Percentiles rank a stretch among this genome's conserved stretches.
Conservation (phyloP, 129 eudicot genomes). For the Helichrysum umbraculigerum region DNA sequence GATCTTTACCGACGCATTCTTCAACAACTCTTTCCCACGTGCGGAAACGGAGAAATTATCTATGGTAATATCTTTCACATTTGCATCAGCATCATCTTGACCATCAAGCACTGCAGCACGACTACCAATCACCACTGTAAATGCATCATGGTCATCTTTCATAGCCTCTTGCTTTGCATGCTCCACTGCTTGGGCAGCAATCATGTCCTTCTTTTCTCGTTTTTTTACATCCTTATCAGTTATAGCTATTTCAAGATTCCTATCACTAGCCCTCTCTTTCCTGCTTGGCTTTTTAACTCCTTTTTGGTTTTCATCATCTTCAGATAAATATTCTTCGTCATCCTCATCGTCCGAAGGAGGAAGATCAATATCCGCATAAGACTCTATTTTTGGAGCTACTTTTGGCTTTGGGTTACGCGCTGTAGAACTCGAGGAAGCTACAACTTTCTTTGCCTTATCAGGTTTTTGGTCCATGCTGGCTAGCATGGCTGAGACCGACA, state of each 20-base stretch:
- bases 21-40: constrained; percentile 17
- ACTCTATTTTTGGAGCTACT: background rate
- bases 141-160: constrained; percentile 18
- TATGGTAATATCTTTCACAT: constrained; percentile 15
- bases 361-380: constrained; percentile 18
- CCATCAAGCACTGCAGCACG: constrained; percentile 14
- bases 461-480: constrained; percentile 17
- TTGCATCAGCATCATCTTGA: constrained; percentile 21
- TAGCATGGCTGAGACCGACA: constrained; percentile 6
- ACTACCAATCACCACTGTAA: constrained; percentile 8
- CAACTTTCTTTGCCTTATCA: constrained; percentile 4
- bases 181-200: constrained; percentile 6
- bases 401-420: constrained; percentile 7
- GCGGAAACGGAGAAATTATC: constrained; percentile 18
- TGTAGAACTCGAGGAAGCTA: background rate
- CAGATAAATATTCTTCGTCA: background rate
- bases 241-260: constrained; percentile 6
- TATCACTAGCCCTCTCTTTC: constrained; percentile 13
- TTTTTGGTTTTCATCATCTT: constrained; percentile 10
- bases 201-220: constrained; percentile 11
- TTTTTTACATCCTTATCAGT: constrained; percentile 5
- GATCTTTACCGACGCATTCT: constrained; percentile 10
- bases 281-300: background rate
- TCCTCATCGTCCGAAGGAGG: constrained; percentile 21
- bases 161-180: constrained; percentile 13